A percentile compares a stretch with the other conserved stretches of the same genome.
Conservation (phyloP, 805 yeast species). For the Kluyveromyces dobzhanskii region DNA sequence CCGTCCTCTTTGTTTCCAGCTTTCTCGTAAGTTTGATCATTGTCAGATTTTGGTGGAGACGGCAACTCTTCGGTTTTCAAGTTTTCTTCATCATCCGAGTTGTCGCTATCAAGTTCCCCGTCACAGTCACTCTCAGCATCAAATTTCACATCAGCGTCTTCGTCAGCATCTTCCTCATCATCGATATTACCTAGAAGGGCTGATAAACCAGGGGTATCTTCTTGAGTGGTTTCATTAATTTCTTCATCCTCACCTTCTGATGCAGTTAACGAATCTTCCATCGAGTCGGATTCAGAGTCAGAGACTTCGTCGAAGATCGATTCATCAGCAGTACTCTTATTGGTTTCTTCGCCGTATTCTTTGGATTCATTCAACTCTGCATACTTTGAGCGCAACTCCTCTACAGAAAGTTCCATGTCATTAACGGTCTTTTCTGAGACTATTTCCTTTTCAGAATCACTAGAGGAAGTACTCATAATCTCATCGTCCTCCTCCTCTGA, state of each 20-base stretch:
- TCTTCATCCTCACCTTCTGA: constrained; percentile 3
- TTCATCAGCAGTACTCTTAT: constrained; percentile 8
- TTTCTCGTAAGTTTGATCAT: constrained; percentile 4
- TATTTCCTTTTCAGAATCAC: constrained; percentile 7
- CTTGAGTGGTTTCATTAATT: not conserved
- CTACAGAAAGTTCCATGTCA: constrained; percentile 34
- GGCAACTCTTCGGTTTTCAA: constrained; percentile 25
- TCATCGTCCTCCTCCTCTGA: constrained; percentile 5
- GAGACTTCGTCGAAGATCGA: constrained; percentile 8
- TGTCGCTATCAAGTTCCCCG: constrained; percentile 5
- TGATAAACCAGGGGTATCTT: constrained; percentile 4
- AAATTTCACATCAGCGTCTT: constrained; percentile 4
- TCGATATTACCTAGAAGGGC: constrained; percentile 2
- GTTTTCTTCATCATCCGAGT: constrained; percentile 7
- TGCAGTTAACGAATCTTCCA: constrained; percentile 1
- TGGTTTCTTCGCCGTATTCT: constrained; percentile 2
- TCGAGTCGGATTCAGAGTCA: constrained; percentile 1
- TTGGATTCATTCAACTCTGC: constrained; percentile 19
- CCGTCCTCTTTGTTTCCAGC: constrained; percentile 7
- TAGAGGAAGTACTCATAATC: constrained; percentile 1
- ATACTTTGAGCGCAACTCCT: constrained; percentile 37
- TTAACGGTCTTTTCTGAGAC: constrained; percentile 19
- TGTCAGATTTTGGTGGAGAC: constrained; percentile 3
- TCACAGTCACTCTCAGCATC: constrained; percentile 8
- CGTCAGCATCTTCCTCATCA: constrained; percentile 5